Base-by-base conservation (phyloP, 192 early-diverging fungal species). In the Coemansia sp. region DNA sequence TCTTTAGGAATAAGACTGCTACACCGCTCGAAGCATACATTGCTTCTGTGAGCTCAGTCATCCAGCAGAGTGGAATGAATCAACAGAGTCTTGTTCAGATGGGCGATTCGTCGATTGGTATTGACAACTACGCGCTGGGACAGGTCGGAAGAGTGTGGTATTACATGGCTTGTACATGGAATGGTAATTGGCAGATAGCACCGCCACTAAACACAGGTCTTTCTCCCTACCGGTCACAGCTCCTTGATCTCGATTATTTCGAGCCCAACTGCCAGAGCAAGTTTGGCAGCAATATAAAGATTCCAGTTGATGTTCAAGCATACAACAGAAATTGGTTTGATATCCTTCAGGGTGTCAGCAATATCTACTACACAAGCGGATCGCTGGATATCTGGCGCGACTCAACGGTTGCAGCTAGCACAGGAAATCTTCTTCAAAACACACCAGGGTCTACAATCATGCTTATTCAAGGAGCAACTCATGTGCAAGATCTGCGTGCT, bases 141-240 rank as follows among this genome's bases (percentile, higher is more conserved):
- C 73, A 76, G 55, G 27, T 38, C 0, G 55, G 75, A 43, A 67
- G 53, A 47, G 58, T 72, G 58, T 83, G 80, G 80, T 73, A 71
- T 30, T 89, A 81, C 54, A 85, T 85, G 54, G 71, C 60, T 14
- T 89, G 87, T 44, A 83, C 75, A 45, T 84, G 86, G 69, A 80
- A 81, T 30, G 87, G 83, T 0, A 86, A 85, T 64, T 82, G 81
- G 49, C 85, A 83, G 54, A 61, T 61, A n/a, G 68, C 70, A 18
- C 54, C 68, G 3, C 63, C 70, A 0, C 59, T 40, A 13, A 53
- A 43, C 40, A 64, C 71, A 1, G 58, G 66, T 18, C 59, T 73
- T 21, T 51, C 66, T 45, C 21, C 44, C 13, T 78, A 76, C 51
- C 61, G 59, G 40, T 61, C 71, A n/a, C 41, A 53, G 41, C 66